Evolutionary conservation across 129 eudicot species (phyloP), one percentile per base, ranked within the genome.

Genomic region (Chrysanthemum seticuspe): DNA sequence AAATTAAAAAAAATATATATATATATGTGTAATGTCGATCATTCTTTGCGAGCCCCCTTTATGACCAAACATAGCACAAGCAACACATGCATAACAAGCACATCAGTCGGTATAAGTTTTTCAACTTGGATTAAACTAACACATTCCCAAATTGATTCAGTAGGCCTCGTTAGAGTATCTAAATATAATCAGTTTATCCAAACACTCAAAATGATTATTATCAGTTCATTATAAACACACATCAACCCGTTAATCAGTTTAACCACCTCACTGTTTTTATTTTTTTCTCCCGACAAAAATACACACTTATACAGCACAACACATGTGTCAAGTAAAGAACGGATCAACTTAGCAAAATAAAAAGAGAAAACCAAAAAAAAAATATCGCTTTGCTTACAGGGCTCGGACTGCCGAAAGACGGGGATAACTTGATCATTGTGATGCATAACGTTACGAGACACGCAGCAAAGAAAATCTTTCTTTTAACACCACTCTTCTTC

Each of bases 391-490:
- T 56, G 52, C 76, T 81, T 87, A 92, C 98, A 61, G 81, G 83
- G 29, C 80, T 85, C 14, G 95, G 92, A 67, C 75, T 67, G 63
- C 68, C 75, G 78, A 88, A 69, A 67, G 66, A 62, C 18, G 94
- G 80, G 48, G 92, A 84, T 48, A 78, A 79, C 73, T 80, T 93
- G 68, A 87, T 74, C 78, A 93, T 76, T 59, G 82, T 56, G 69
- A 93, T 77, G 70, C 92, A 80, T 61, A 93, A 44, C 29, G 85
- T 86, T 64, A 85, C 74, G 21, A 87, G 74, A 48, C 76, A 85
- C 1, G 92, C 88, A 52, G 82, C 91, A 76, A 93, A 61, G 60
- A 89, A 52, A 15, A 87, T 71, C 68, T 84, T 89, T 73, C 90
- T 80, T 48, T 79, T 67, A 68, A 83, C 40, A 54, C 78, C 82